Conservation (phyloP, 331 rosid species). For the Arachis monticola region DNA sequence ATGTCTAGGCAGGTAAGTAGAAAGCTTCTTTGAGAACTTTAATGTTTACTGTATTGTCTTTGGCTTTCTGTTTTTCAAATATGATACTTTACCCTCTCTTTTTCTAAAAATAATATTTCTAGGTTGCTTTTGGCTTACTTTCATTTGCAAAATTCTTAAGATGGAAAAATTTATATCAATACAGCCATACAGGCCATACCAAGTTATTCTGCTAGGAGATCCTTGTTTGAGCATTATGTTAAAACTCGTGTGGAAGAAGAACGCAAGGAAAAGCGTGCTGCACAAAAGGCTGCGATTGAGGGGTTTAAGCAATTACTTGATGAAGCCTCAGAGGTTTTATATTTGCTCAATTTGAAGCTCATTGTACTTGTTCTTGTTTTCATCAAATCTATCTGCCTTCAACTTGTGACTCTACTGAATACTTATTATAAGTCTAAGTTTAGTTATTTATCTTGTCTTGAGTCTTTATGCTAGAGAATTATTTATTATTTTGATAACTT, state of each 20-base stretch:
- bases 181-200: slow-evolving; percentile 76
- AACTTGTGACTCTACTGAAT: slow-evolving; percentile 37
- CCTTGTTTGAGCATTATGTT: slow-evolving; percentile 96
- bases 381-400: slow-evolving; percentile 31
- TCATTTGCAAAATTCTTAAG: slow-evolving; percentile 26
- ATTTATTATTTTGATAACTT: no score
- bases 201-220: slow-evolving; percentile 87
- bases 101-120: background rate
- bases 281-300: slow-evolving; percentile 90
- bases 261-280: slow-evolving; percentile 95
- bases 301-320: slow-evolving; percentile 86
- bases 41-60: slow-evolving; percentile 9
- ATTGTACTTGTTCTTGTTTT: slow-evolving; percentile 25
- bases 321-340: slow-evolving; percentile 75
- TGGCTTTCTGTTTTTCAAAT: background rate
- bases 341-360: slow-evolving; percentile 34
- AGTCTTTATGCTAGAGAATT: no score
- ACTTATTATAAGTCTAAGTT: background rate
- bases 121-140: background rate
- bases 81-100: background rate
- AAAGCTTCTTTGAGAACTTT: slow-evolving; percentile 11
- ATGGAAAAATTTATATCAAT: slow-evolving; percentile 26
- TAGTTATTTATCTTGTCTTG: no score
- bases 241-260: slow-evolving; percentile 99
- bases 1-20: background rate